Base-by-base conservation (phyloP, 805 yeast genomes). In the Barnettozyma pratensis region DNA sequence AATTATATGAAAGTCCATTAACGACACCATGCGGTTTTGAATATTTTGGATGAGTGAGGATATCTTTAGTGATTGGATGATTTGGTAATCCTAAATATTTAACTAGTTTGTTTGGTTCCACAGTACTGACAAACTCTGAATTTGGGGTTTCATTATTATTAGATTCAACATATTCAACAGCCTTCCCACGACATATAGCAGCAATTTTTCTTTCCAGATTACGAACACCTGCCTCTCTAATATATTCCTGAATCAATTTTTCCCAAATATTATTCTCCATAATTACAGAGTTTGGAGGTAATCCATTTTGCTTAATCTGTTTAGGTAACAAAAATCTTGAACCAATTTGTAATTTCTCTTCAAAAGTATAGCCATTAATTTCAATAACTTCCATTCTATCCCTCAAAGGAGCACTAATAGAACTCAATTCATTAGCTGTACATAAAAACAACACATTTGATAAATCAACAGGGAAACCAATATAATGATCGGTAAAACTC, bases 181-280 rank as follows among this genome's bases (percentile, higher is more conserved):
- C 95, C 59, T 86, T 86, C 51, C 79, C 83, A 45, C 97, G 76
- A 58, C 96, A 89, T 30, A 90, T 73, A 0, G 87, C 74, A 0
- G 90, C 90, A 46, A 90, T 71, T 48, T 76, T 74, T 40, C 96
- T 73, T 59, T 89, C 96, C 51, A 90, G 71, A 50, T 78, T 81
- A 56, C 97, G 75, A 19, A 89, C 95, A 4, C 97, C 97, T 0
- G 96, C 80, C 64, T 89, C 97, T 46, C 91, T 72, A 0, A 96
- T 85, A 61, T 88, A 89, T 53, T 76, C 77, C 3, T 80, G 70
- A 28, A 88, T 84, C 42, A 89, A 69, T 43, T 75, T 74, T 56
- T 76, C 67, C 72, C 89, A 72, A 1, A 85, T 82, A 0, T 73
- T 73, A 26, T 77, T 76, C 14, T 69, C 69, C 5, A 88, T 64